Base-by-base conservation (phyloP, 345 rosid genomes). In the Carallia brachiata region DNA sequence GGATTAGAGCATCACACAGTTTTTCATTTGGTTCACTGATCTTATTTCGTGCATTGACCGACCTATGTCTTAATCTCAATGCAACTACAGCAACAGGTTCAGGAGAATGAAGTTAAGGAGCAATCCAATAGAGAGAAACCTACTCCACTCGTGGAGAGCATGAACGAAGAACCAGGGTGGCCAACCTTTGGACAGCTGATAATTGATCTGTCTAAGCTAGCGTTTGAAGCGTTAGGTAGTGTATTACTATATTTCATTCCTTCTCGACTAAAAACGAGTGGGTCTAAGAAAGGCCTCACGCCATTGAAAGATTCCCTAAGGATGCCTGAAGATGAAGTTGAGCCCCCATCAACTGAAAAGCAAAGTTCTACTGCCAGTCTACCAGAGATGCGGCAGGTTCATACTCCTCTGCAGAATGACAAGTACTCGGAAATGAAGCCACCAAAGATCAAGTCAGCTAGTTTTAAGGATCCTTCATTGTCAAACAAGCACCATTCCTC, bases 141-240 rank as follows among this genome's bases (percentile, higher is more conserved):
- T 9, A 80, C 73, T 57, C 77, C 80, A 58, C 60, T 81, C n/a
- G 61, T 62, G 18, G 91, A 88, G 66, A 85, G 73, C 79, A 57
- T 68, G 70, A 94, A 89, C 79, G 92, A 85, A 76, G 97, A 84
- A 75, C 97, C 97, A 27, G 88, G 86, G 16, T 94, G 98, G 98
- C 98, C 98, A 75, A 84, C 97, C 55, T 85, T 90, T 52, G 93
- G 98, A 30, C 93, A 94, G 77, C 97, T 92, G 56, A 19, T 87
- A 16, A 60, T 69, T 7, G 97, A 94, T 79, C 89, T 94, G 44
- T 82, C 84, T 72, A 91, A 92, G 81, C 84, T 90, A 60, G 83
- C 87, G 5, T 77, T 92, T 30, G 98, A 92, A 79, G 89, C 85
- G 67, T 58, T 86, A 47, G 81, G 69, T 66, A 75, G 76, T 61